These are phyloP conservation scores for Phytopythium helicoides DNA, from an alignment of 352 stramenopile genomes.

Conservation along the genomic window DNA sequence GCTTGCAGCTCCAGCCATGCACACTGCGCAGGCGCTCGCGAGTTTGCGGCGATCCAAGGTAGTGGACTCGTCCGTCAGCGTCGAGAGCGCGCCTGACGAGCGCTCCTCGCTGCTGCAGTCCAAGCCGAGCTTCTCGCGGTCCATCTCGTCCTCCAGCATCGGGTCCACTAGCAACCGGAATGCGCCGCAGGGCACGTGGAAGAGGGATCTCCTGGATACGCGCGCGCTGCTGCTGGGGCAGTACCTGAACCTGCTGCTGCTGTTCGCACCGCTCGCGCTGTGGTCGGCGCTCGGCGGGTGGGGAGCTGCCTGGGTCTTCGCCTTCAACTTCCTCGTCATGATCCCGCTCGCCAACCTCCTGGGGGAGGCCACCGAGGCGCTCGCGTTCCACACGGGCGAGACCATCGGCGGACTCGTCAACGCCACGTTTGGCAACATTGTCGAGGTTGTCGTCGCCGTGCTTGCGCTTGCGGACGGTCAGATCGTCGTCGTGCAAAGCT, in stretches of 20 bases:
- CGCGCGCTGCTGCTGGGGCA: slow-evolving; percentile 40
- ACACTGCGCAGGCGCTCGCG: slow-evolving; percentile 62
- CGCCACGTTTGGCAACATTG: slow-evolving; percentile 97
- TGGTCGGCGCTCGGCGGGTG: slow-evolving; percentile 58
- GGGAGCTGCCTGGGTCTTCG: slow-evolving; percentile 87
- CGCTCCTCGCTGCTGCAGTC: slow-evolving; percentile 32
- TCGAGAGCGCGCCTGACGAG: slow-evolving; percentile 16
- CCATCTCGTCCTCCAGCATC: slow-evolving; percentile 4
- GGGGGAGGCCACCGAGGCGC: slow-evolving; percentile 97
- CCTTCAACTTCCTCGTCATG: slow-evolving; percentile 97
- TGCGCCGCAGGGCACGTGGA: slow-evolving; percentile 10
- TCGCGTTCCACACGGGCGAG: slow-evolving; percentile 95
- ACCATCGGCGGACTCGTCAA: slow-evolving; percentile 97
- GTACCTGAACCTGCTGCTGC: slow-evolving; percentile 69
- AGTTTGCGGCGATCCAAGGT: slow-evolving; percentile 54
- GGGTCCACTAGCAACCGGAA: not conserved
- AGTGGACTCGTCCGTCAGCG: slow-evolving; percentile 14
- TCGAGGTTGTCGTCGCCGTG: slow-evolving; percentile 96
- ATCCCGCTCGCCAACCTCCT: slow-evolving; percentile 94
- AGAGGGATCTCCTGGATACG: slow-evolving; percentile 45
- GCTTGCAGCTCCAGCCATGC: slow-evolving; percentile 25
- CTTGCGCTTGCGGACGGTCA: slow-evolving; percentile 92
- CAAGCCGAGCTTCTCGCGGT: slow-evolving; percentile 15
- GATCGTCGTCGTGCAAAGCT: slow-evolving; percentile 96
- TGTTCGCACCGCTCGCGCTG: slow-evolving; percentile 58